Conservation (phyloP, 495 filamentous ascomycete genomes). For the Letharia columbiana region DNA sequence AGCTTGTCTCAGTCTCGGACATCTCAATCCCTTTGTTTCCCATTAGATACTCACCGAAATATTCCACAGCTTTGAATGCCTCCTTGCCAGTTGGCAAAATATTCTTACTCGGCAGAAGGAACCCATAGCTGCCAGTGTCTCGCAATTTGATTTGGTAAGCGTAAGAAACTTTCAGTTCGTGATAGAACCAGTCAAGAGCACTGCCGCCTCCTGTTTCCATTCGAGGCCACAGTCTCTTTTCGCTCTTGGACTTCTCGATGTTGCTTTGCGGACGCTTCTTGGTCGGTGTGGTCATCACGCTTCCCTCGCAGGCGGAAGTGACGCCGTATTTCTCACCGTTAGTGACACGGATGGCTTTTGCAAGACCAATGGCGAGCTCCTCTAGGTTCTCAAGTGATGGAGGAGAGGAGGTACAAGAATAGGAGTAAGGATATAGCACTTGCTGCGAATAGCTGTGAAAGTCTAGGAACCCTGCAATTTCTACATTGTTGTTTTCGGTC, state of each 20-base stretch:
- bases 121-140: slow-evolving; percentile 92
- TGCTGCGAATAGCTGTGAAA: slow-evolving; percentile 95
- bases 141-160: slow-evolving; percentile 92
- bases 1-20: neutral
- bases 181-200: slow-evolving; percentile 94
- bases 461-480: slow-evolving; percentile 78
- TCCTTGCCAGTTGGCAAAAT: slow-evolving; percentile 89
- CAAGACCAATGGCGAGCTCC: slow-evolving; percentile 81
- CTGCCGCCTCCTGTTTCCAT: slow-evolving; percentile 71
- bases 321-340: slow-evolving; percentile 71
- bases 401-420: slow-evolving; percentile 65
- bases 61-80: slow-evolving; percentile 68
- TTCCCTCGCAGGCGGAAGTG: slow-evolving; percentile 81
- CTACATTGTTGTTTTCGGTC: slow-evolving; percentile 57
- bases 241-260: slow-evolving; percentile 18
- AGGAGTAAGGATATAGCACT: slow-evolving; percentile 87
- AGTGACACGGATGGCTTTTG: slow-evolving; percentile 74
- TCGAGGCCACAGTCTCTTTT: slow-evolving; percentile 32
- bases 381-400: slow-evolving; percentile 85
- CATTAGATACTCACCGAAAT: slow-evolving; percentile 69
- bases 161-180: slow-evolving; percentile 70
- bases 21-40: slow-evolving; percentile 30
- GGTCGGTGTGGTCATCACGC: slow-evolving; percentile 34
- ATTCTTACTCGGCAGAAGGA: slow-evolving; percentile 75
- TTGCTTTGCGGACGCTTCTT: slow-evolving; percentile 14